These are phyloP conservation scores for Arthrobotrys sinensis DNA, from an alignment of 2,329 filamentous ascomycete species.

Conservation along the genomic window DNA sequence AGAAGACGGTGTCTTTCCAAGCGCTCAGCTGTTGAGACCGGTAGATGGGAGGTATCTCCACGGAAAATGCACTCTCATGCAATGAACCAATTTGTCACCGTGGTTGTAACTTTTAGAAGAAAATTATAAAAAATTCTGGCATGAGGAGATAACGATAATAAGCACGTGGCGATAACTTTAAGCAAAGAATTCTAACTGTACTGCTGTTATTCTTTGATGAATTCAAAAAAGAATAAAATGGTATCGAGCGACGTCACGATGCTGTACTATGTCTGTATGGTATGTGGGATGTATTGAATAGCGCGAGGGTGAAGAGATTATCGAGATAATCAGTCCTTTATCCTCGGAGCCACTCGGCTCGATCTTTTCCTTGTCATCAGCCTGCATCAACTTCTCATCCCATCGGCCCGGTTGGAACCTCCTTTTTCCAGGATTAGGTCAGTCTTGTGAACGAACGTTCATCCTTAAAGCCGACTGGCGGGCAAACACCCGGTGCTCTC, in stretches of 20 bases:
- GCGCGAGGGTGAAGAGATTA: slow-evolving; percentile 25
- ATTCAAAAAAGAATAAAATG: not conserved
- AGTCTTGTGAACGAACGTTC: slow-evolving; percentile 8
- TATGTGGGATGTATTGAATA: slow-evolving; percentile 15
- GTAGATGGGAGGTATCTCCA: slow-evolving; percentile 28
- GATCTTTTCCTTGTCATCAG: slow-evolving; percentile 36
- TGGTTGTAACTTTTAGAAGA: not conserved
- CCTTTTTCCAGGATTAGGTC: slow-evolving; percentile 18
- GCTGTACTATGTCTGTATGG: not conserved
- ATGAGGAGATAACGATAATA: not conserved
- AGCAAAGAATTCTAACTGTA: not conserved
- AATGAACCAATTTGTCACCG: not conserved
- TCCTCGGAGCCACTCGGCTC: slow-evolving; percentile 47
- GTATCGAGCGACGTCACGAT: slow-evolving; percentile 16
- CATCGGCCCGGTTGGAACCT: slow-evolving; percentile 31
- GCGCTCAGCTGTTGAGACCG: slow-evolving; percentile 13
- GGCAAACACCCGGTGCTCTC: slow-evolving; percentile 18
- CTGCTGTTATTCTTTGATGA: not conserved
- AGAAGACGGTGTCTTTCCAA: slow-evolving; percentile 23
- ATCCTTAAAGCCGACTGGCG: slow-evolving; percentile 47
- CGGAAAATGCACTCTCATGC: slow-evolving; percentile 12
- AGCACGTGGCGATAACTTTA: not conserved
- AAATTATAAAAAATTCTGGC: not conserved
- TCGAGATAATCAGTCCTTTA: slow-evolving; percentile 49
- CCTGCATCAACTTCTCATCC: slow-evolving; percentile 33